Conservation (phyloP, 2,329 filamentous ascomycete genomes). For the Diaporthe capsici region DNA sequence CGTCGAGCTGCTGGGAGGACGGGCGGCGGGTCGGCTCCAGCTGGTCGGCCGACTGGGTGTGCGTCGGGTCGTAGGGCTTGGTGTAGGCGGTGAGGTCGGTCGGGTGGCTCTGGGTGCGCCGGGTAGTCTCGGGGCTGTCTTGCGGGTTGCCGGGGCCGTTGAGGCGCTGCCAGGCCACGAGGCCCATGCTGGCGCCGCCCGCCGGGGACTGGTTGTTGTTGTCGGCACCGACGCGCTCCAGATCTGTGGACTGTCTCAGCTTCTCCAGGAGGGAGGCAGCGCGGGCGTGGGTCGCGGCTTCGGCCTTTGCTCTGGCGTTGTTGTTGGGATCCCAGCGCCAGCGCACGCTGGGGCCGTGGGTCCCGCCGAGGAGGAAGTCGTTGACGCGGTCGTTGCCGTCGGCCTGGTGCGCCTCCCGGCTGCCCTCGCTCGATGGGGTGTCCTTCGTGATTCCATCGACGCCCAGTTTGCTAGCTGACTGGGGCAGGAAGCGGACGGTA, state of each 20-base stretch:
- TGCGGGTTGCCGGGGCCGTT: background rate
- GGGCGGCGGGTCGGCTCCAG: background rate
- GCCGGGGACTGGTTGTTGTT: background rate
- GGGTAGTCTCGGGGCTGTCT: background rate
- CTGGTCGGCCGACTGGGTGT: background rate
- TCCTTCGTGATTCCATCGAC: background rate
- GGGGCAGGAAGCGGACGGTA: conserved; percentile 14
- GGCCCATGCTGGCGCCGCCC: conserved; percentile 21
- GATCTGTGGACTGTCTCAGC: background rate
- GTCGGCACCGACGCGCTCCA: background rate
- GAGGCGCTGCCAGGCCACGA: conserved; percentile 31
- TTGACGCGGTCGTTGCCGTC: conserved; percentile 18
- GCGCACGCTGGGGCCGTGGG: too few species aligned
- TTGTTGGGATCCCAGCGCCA: too few species aligned
- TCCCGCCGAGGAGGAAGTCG: conserved; percentile 19
- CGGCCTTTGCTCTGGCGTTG: background rate
- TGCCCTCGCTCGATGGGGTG: conserved; percentile 26
- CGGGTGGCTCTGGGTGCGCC: background rate
- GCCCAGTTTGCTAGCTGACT: conserved; percentile 32
- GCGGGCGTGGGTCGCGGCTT: too few species aligned
- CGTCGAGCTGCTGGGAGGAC: background rate
- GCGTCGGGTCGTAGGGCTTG: background rate
- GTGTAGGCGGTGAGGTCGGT: background rate
- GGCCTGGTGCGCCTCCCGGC: background rate
- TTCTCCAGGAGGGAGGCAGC: background rate